phyloP scores from a whole-genome alignment of 192 early-diverging fungal species.

The Backusella australiensis region DNA sequence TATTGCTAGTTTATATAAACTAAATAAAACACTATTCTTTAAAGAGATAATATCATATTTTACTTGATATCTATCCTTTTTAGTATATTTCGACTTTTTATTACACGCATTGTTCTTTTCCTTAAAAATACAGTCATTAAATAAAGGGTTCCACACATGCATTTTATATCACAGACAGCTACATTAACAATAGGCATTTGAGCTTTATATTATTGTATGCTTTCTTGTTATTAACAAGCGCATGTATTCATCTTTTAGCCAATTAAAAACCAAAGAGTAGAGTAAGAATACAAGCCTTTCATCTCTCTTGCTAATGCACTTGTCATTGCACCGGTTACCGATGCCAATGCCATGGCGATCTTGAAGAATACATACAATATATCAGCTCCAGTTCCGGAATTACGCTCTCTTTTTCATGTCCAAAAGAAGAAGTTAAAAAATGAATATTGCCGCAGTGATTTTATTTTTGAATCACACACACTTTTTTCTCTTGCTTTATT shows the following conservation, averaged over 20 bases:
- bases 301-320: not conserved
- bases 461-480: not conserved
- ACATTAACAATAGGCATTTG: not conserved
- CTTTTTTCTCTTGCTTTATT: not conserved
- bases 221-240: no score
- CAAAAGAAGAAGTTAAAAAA: no score
- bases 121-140: not conserved
- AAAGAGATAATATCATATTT: not conserved
- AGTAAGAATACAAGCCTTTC: not conserved
- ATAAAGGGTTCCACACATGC: not conserved
- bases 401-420: no score
- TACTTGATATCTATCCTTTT: not conserved
- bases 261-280: no score
- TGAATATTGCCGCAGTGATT: not conserved
- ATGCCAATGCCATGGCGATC: not conserved
- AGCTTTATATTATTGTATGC: not conserved
- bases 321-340: no score
- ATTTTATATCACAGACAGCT: not conserved
- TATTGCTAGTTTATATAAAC: not conserved
- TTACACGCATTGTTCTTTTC: not conserved
- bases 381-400: no score
- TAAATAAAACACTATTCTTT: not conserved
- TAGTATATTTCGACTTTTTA: not conserved
- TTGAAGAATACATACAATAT: not conserved
- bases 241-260: no score